These are phyloP conservation scores for Apiospora malaysiana DNA, from an alignment of 2,329 filamentous ascomycete species.

Conservation along the genomic window DNA sequence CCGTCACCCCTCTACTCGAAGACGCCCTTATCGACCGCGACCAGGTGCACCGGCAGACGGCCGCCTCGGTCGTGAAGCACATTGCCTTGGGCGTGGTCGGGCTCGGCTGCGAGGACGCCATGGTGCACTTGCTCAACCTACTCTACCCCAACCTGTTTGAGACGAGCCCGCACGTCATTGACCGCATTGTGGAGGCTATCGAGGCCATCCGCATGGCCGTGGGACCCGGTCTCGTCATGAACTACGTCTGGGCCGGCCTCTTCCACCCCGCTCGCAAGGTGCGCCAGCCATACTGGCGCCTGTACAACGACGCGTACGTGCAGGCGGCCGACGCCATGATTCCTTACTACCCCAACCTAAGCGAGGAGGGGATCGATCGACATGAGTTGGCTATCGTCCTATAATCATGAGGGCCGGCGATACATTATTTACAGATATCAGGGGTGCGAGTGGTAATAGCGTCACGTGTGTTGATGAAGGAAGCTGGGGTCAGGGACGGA, in stretches of 20 bases:
- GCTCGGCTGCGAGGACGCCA: slow-evolving; percentile 95
- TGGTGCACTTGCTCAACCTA: slow-evolving; percentile 96
- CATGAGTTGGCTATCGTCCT: slow-evolving; percentile 84
- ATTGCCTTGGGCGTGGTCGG: slow-evolving; percentile 97
- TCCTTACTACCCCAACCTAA: slow-evolving; percentile 89
- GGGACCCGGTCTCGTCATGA: slow-evolving; percentile 90
- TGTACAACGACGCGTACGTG: slow-evolving; percentile 98
- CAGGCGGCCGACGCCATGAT: slow-evolving; percentile 93
- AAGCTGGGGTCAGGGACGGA: neutral
- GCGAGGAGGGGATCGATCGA: slow-evolving; percentile 79
- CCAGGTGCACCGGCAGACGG: slow-evolving; percentile 96
- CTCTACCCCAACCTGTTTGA: slow-evolving; percentile 98
- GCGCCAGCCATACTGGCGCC: slow-evolving; percentile 89
- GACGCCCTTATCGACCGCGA: slow-evolving; percentile 97
- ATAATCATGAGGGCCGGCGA: slow-evolving; percentile 46
- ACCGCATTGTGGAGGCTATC: slow-evolving; percentile 96
- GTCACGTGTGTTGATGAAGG: neutral
- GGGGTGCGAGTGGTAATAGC: neutral
- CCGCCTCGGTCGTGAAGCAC: slow-evolving; percentile 96
- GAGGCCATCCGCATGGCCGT: slow-evolving; percentile 94
- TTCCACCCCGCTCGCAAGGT: slow-evolving; percentile 98
- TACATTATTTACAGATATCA: neutral
- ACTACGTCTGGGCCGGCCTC: slow-evolving; percentile 96
- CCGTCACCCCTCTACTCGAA: slow-evolving; percentile 92
- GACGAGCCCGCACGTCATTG: slow-evolving; percentile 97